A percentile compares a stretch with the other conserved stretches of the same genome.
Evolutionary conservation across 176 grass and related monocot species (phyloP).

Genomic region (Rhynchospora tenuis): DNA sequence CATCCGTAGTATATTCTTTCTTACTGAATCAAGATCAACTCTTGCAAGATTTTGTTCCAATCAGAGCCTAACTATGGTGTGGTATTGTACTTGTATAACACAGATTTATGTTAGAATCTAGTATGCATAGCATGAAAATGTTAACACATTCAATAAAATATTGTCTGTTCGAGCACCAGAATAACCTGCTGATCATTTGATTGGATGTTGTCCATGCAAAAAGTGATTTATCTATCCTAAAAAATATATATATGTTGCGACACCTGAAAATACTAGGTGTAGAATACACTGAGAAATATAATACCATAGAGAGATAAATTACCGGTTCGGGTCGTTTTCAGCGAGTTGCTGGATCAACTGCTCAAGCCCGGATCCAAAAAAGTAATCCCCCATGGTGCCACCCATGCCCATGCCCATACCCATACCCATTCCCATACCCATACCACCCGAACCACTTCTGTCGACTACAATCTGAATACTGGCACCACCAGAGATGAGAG

Average conservation of each 20-base stretch:
- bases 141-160: neutral
- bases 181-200: neutral
- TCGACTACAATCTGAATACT: conserved; percentile 84
- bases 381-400: conserved; percentile 78
- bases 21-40: too few species aligned
- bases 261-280: neutral
- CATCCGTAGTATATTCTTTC: too few species aligned
- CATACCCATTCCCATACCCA: conserved; percentile 8
- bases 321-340: conserved; percentile 89
- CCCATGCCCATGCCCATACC: neutral
- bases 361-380: conserved; percentile 81
- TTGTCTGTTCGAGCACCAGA: neutral
- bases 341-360: conserved; percentile 97
- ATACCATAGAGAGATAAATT: neutral
- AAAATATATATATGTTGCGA: neutral
- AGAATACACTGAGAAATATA: neutral
- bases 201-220: neutral
- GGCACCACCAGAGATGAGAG: conserved; percentile 61
- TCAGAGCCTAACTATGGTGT: too few species aligned
- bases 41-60: too few species aligned
- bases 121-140: neutral
- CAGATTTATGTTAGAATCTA: neutral
- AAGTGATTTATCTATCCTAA: neutral
- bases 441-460: conserved; percentile 16
- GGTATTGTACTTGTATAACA: too few species aligned